These are phyloP conservation scores for Nannochloropsis oceanica DNA, from an alignment of 108 stramenopile species.

Conservation along the genomic window DNA sequence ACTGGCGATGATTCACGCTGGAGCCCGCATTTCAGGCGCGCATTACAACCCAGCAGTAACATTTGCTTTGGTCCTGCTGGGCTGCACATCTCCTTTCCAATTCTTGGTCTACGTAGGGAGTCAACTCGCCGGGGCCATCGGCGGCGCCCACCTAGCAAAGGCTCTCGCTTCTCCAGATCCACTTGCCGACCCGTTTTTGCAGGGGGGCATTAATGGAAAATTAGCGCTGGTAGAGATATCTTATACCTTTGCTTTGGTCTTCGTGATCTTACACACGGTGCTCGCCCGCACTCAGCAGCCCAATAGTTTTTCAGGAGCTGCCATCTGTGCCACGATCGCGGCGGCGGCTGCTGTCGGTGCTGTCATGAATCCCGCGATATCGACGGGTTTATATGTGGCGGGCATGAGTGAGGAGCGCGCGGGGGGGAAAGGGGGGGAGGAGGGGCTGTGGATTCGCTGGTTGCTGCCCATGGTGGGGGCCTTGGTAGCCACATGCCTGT, in stretches of 20 bases:
- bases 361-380: not conserved
- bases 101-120: not conserved
- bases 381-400: not conserved
- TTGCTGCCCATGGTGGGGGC: not conserved
- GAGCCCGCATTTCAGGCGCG: not conserved
- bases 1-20: not conserved
- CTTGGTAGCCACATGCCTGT: not conserved
- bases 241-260: not conserved
- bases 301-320: not conserved
- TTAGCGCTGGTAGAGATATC: not conserved
- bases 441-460: not conserved
- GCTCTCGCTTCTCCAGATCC: not conserved
- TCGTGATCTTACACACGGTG: not conserved
- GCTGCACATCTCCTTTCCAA: not conserved
- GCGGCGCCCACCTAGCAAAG: not conserved
- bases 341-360: not conserved
- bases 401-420: not conserved
- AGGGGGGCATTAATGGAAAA: not conserved
- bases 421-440: not conserved
- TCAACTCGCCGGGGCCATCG: not conserved
- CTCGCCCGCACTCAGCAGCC: not conserved
- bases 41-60: not conserved
- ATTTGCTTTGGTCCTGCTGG: not conserved
- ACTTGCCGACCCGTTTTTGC: not conserved
- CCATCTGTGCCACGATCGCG: not conserved